These are phyloP conservation scores for Solanum chiquidenum DNA, from an alignment of 257 asterid genomes.

Conservation along the genomic window DNA sequence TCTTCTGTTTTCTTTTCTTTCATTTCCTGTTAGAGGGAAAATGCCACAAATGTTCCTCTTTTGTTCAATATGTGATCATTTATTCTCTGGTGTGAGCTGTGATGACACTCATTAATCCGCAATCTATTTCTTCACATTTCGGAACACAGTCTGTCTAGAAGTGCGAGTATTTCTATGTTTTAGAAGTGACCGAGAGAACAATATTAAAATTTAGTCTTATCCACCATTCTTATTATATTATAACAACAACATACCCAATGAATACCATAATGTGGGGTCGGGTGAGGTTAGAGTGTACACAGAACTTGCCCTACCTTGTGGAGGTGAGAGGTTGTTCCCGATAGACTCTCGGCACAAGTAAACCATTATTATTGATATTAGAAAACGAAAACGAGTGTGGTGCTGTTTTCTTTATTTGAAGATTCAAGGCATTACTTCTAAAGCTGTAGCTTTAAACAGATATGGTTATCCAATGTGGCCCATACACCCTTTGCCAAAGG, in stretches of 20 bases:
- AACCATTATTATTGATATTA: not conserved
- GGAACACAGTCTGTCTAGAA: not conserved
- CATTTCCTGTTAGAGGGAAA: not conserved
- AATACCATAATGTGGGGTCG: not conserved
- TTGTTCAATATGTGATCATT: not conserved
- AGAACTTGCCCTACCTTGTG: not conserved
- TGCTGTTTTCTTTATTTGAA: not conserved
- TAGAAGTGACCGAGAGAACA: not conserved
- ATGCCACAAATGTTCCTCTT: not conserved
- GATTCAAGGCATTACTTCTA: not conserved
- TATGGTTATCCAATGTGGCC: slow-evolving; percentile 45
- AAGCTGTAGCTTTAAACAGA: slow-evolving; percentile 13
- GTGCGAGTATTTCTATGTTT: not conserved
- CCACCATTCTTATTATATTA: not conserved
- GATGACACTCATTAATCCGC: not conserved
- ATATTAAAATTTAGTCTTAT: not conserved
- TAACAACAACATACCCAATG: not conserved
- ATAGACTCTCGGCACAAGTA: not conserved
- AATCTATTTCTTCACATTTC: not conserved
- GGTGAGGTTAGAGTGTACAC: not conserved
- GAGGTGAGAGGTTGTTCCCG: not conserved
- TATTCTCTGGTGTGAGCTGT: not conserved
- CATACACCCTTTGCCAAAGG: slow-evolving; percentile 13
- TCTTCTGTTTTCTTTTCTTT: not conserved
- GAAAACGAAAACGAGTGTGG: not conserved